phyloP scores from a whole-genome alignment of 768 basidiomycete genomes.

The Chalciporus pseudorubinellus region DNA sequence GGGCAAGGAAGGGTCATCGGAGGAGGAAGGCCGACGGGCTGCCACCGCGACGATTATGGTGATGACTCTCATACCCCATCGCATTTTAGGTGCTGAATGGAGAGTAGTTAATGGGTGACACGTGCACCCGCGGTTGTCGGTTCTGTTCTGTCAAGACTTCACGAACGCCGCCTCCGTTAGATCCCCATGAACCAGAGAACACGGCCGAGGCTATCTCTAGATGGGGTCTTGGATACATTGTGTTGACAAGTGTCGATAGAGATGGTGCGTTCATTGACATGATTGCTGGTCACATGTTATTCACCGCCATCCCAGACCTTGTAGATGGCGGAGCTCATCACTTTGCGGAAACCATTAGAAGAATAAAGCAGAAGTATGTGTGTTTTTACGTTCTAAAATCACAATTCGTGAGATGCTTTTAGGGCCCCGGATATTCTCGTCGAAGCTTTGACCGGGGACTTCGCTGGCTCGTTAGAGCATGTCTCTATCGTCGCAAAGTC shows the following conservation, averaged over 20 bases:
- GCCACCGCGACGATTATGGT: slow-evolving; percentile 99
- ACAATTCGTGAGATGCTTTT: slow-evolving; percentile 2
- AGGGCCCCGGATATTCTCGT: slow-evolving; percentile 95
- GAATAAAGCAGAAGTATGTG: slow-evolving; percentile 90
- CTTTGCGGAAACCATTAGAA: slow-evolving; percentile 92
- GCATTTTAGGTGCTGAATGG: slow-evolving; percentile 6
- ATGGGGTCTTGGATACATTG: slow-evolving; percentile 98
- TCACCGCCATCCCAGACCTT: slow-evolving; percentile 59
- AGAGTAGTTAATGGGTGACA: slow-evolving; percentile 93
- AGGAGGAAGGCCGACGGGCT: slow-evolving; percentile 69
- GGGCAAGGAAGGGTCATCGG: slow-evolving; percentile 63
- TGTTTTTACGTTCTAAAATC: background rate
- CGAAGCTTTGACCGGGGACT: slow-evolving; percentile 95
- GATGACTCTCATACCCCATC: slow-evolving; percentile 14
- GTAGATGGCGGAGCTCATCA: slow-evolving; percentile 89
- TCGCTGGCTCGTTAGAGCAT: slow-evolving; percentile 71
- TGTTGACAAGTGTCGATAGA: slow-evolving; percentile 93
- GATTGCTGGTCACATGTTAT: background rate
- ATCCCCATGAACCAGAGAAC: slow-evolving; percentile 96
- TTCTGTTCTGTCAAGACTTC: slow-evolving; percentile 99
- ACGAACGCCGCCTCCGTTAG: slow-evolving; percentile 80
- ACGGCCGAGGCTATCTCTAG: slow-evolving; percentile 97
- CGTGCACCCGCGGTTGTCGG: slow-evolving; percentile 95
- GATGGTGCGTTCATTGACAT: slow-evolving; percentile 62
- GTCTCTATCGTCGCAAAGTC: slow-evolving; percentile 86